Evolutionary conservation across 805 yeast species (phyloP).

Genomic region (Saccharomyces eubayanus): DNA sequence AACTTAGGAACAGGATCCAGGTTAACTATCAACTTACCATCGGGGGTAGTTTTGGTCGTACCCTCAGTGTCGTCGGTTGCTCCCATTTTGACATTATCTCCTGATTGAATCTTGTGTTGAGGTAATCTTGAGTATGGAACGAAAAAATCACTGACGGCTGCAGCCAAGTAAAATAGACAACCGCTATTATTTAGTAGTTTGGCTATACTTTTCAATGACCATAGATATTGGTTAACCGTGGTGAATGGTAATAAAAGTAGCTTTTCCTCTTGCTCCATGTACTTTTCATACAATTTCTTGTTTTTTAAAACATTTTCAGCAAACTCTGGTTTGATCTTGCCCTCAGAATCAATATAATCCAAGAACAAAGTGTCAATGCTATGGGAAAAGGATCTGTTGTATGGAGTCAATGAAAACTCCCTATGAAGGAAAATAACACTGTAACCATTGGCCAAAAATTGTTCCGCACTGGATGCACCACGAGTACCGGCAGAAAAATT

Average conservation of each 20-base stretch:
- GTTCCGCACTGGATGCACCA: slow-evolving; percentile 94
- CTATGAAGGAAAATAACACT: slow-evolving; percentile 90
- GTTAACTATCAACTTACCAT: slow-evolving; percentile 72
- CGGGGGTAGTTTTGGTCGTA: slow-evolving; percentile 21
- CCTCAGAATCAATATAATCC: slow-evolving; percentile 65
- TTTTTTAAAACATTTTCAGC: slow-evolving; percentile 52
- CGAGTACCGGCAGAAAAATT: slow-evolving; percentile 96
- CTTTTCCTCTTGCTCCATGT: slow-evolving; percentile 20
- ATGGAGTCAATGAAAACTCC: slow-evolving; percentile 86
- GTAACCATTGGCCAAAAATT: slow-evolving; percentile 74
- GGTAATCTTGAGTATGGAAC: slow-evolving; percentile 79
- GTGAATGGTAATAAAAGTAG: slow-evolving; percentile 74
- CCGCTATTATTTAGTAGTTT: slow-evolving; percentile 48
- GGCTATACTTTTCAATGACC: slow-evolving; percentile 66
- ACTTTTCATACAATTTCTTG: slow-evolving; percentile 37
- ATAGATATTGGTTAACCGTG: slow-evolving; percentile 87
- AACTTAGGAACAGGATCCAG: slow-evolving; percentile 96
- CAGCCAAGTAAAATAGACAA: slow-evolving; percentile 82
- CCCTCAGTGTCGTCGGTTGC: slow-evolving; percentile 1
- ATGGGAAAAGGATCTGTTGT: slow-evolving; percentile 82
- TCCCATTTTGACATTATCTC: slow-evolving; percentile 36
- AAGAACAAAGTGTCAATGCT: slow-evolving; percentile 68
- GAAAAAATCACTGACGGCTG: slow-evolving; percentile 96
- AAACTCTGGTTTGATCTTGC: slow-evolving; percentile 51
- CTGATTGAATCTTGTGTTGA: slow-evolving; percentile 90